Conservation (phyloP, 2,329 filamentous ascomycete genomes). For the Alternaria novae-zelandiae region DNA sequence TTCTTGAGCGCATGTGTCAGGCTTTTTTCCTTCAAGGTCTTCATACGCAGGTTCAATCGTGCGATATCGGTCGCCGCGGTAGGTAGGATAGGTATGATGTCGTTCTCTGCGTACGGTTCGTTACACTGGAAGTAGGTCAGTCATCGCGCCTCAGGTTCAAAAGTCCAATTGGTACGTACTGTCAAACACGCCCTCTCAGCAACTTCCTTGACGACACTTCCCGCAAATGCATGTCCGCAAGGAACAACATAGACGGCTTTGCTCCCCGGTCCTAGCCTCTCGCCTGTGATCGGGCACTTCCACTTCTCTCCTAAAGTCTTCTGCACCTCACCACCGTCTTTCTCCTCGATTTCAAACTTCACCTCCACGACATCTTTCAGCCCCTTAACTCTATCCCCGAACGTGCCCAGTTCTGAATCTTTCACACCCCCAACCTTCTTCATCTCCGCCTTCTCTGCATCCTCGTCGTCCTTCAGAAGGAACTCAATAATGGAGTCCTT, state of each 20-base stretch:
- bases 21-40: constrained; percentile 72
- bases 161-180: constrained; percentile 47
- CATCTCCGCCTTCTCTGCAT: constrained; percentile 66
- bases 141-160: background rate
- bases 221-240: constrained; percentile 93
- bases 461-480: constrained; percentile 63
- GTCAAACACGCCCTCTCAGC: constrained; percentile 66
- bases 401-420: constrained; percentile 54
- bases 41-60: constrained; percentile 68
- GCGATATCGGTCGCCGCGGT: constrained; percentile 73
- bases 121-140: constrained; percentile 66
- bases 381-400: constrained; percentile 72
- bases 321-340: constrained; percentile 40
- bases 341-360: constrained; percentile 69
- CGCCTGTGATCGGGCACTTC: constrained; percentile 87
- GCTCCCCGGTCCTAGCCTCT: constrained; percentile 78
- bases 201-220: constrained; percentile 84
- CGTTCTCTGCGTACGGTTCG: constrained; percentile 71
- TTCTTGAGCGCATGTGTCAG: constrained; percentile 91
- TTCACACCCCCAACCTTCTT: constrained; percentile 48
- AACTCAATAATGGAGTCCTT: constrained; percentile 86
- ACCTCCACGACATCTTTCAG: constrained; percentile 88
- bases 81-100: constrained; percentile 84
- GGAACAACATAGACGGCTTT: constrained; percentile 90
- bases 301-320: constrained; percentile 64